Conservation (phyloP, 768 basidiomycete genomes). For the Hypsizygus marmoreus region DNA sequence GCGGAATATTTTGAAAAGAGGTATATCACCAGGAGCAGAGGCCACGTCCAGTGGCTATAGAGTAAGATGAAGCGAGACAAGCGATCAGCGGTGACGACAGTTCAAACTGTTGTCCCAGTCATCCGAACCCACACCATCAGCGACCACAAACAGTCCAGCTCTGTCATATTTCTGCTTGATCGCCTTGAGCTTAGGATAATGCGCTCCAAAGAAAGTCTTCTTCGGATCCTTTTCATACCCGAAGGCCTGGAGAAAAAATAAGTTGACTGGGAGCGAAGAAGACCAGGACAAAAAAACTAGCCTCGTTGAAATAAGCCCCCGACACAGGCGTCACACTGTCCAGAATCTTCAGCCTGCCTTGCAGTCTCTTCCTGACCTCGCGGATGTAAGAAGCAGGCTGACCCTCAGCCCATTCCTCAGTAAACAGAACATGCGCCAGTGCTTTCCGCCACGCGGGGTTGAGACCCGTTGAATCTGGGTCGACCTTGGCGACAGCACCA, state of each 20-base stretch:
- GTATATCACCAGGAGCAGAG: no score
- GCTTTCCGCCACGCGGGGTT: slow-evolving; percentile 52
- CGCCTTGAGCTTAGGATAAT: slow-evolving; percentile 38
- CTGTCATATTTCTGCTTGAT: slow-evolving; percentile 53
- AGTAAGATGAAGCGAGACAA: no score
- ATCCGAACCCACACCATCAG: slow-evolving; percentile 50
- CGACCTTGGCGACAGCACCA: slow-evolving; percentile 39
- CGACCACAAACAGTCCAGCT: slow-evolving; percentile 43
- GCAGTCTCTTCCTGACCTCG: slow-evolving; percentile 17
- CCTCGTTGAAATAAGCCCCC: slow-evolving; percentile 54
- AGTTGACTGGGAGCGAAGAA: not conserved
- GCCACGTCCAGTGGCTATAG: no score
- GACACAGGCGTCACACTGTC: slow-evolving; percentile 32
- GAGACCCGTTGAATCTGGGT: slow-evolving; percentile 41
- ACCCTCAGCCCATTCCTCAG: slow-evolving; percentile 30
- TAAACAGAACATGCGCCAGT: slow-evolving; percentile 28
- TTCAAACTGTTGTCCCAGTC: slow-evolving; percentile 42
- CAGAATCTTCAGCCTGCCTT: slow-evolving; percentile 21
- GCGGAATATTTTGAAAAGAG: no score
- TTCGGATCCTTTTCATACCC: slow-evolving; percentile 41
- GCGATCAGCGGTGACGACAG: slow-evolving; percentile 25
- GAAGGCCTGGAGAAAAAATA: slow-evolving; percentile 35
- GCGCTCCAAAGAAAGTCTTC: slow-evolving; percentile 47
- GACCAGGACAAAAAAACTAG: no score
- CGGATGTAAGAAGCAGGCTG: slow-evolving; percentile 21